A percentile compares a stretch with the other conserved stretches of the same genome.
Conservation (phyloP, 805 yeast species). For the Pichia eremophila region DNA sequence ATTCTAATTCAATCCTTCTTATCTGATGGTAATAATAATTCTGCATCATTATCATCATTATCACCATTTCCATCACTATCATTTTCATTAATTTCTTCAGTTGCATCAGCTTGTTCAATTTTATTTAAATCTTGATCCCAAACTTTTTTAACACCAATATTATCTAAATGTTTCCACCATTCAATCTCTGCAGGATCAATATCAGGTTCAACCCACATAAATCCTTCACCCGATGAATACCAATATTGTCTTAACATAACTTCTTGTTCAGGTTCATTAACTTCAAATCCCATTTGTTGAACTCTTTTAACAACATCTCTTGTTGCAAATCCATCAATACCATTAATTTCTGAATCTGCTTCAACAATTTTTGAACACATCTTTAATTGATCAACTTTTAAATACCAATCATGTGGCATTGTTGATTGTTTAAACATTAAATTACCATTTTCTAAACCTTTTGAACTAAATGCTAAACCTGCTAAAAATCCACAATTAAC, state of each 20-base stretch:
- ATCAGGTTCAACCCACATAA: constrained; percentile 86
- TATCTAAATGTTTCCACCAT: constrained; percentile 26
- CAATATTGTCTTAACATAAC: constrained; percentile 70
- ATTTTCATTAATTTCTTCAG: constrained; percentile 3
- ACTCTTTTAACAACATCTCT: constrained; percentile 22
- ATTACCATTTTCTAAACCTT: constrained; percentile 41
- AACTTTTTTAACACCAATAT: constrained; percentile 22
- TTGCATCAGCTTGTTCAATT: constrained; percentile 13
- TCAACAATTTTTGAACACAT: constrained; percentile 59
- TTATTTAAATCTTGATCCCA: constrained; percentile 21
- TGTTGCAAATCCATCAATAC: constrained; percentile 33
- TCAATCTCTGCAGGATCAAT: constrained; percentile 72
- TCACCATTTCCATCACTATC: background rate
- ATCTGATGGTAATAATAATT: constrained; percentile 10
- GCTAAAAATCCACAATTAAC: constrained; percentile 39
- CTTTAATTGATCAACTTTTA: constrained; percentile 57
- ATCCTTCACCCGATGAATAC: constrained; percentile 80
- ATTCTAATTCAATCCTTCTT: background rate
- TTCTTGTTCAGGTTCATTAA: constrained; percentile 55
- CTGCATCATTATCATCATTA: constrained; percentile 12
- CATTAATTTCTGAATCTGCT: constrained; percentile 48
- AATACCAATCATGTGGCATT: constrained; percentile 52
- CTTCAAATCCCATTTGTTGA: constrained; percentile 29
- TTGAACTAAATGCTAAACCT: constrained; percentile 33
- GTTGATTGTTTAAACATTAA: constrained; percentile 60